Percentiles rank a stretch among this genome's conserved stretches.
Conservation (phyloP, 1,284 basidiomycete genomes). For the Phylloporus sp. region DNA sequence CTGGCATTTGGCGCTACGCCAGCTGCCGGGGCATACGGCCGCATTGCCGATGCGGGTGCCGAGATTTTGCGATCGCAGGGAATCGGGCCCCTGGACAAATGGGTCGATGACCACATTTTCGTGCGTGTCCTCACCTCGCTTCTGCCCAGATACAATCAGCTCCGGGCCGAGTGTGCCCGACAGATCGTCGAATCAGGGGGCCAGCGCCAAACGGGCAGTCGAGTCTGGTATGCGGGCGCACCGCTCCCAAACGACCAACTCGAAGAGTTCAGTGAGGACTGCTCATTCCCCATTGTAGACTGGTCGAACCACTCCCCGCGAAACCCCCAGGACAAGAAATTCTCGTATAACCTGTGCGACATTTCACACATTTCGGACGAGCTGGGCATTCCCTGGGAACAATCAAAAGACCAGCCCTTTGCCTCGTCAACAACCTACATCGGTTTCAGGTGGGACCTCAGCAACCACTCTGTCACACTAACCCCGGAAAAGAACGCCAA, state of each 20-base stretch:
- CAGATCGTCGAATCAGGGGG: neutral
- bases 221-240: neutral
- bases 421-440: neutral
- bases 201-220: neutral
- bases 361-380: conserved; percentile 15
- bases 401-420: conserved; percentile 14
- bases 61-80: neutral
- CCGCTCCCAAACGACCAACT: accelerated
- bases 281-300: neutral
- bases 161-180: no score
- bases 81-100: neutral
- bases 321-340: neutral
- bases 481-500: no score
- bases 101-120: neutral
- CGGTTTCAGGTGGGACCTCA: conserved; percentile 9
- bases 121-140: neutral
- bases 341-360: neutral
- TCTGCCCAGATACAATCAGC: neutral
- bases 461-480: neutral
- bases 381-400: conserved; percentile 39
- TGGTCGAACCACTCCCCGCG: accelerated
- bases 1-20: neutral
- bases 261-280: neutral
- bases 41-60: neutral
- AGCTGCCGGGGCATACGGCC: neutral